Evolutionary conservation across 306 rosid genomes (phyloP).

Genomic region (Casuarina cunninghamiana): DNA sequence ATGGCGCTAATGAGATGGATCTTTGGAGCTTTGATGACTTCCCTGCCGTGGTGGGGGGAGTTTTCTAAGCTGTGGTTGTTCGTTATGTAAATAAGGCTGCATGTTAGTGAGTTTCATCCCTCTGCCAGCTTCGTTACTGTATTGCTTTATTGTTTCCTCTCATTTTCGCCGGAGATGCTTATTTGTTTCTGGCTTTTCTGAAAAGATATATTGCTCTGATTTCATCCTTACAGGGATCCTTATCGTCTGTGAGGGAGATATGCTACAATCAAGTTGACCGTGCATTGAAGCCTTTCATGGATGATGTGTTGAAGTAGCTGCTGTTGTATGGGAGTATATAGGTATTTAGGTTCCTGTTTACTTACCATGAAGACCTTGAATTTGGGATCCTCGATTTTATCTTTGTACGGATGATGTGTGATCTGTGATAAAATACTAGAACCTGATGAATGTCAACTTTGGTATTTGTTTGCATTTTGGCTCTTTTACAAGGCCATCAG

Average conservation of each 20-base stretch:
- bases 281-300: conserved; percentile 37
- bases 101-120: conserved; percentile 53
- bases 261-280: conserved; percentile 25
- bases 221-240: conserved; percentile 58
- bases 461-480: conserved; percentile 29
- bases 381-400: conserved; percentile 42
- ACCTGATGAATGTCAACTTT: conserved; percentile 45
- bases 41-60: conserved; percentile 52
- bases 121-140: neutral
- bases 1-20: conserved; percentile 61
- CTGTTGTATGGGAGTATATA: conserved; percentile 37
- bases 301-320: conserved; percentile 50
- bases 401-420: conserved; percentile 52
- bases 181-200: neutral
- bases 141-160: neutral
- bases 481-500: conserved; percentile 2
- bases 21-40: conserved; percentile 86
- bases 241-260: conserved; percentile 36
- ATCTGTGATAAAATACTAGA: conserved; percentile 38
- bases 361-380: conserved; percentile 29
- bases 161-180: neutral
- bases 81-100: conserved; percentile 87
- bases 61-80: conserved; percentile 45
- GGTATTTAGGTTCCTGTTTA: conserved; percentile 38
- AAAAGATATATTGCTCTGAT: neutral